Evolutionary conservation across 2,329 filamentous ascomycete genomes (phyloP), one percentile per base, ranked within the genome.

Genomic region (Ceratocystis cacaofunesta): DNA sequence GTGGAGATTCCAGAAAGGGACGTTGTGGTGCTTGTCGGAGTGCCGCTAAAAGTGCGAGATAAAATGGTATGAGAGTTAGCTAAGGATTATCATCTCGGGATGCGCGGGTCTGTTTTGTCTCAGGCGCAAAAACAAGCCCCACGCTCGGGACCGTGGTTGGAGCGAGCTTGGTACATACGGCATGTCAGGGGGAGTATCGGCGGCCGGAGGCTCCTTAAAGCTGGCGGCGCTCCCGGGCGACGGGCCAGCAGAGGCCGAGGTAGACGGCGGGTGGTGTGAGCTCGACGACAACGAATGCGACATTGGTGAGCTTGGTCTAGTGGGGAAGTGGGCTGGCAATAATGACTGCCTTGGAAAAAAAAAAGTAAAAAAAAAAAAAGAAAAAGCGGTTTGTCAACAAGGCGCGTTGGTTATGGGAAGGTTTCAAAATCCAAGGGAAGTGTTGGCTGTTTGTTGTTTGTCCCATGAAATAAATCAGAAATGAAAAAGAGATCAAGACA

Each of bases 1-100:
- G 92, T 96, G 17, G 90, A 95, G 61, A 97, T 82, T 50, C 91
- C 87, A 30, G 90, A 96, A 72, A 97, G 86, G 63, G 91, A 95
- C 12, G 92, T 96, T 2, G 90, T 95, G 50, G 89, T 88, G 70
- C 90, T 95, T 69, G 94, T 96, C 2, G 92, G 92, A 2, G 92
- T 97, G 72, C 92, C 92, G 69, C 90, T 95, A 69, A 52, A 52
- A 52, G 22, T 10, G 15, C 10, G 6, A 55, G 22, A 19, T 6
- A 19, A 48, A 36, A n/a, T 67, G 25, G 43, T 8, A 61, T 15
- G 15, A 22, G n/a, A 22, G 55, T 58, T 17, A 58, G 55, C 55
- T 3, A n/a, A 8, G 55, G 48, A 10, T 19, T 10, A 12, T 12
- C 22, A 28, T 41, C 8, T 25, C 10, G 22, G 48, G 25, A 52